phyloP scores from a whole-genome alignment of 345 rosid genomes.

The Nasturtium officinale region DNA sequence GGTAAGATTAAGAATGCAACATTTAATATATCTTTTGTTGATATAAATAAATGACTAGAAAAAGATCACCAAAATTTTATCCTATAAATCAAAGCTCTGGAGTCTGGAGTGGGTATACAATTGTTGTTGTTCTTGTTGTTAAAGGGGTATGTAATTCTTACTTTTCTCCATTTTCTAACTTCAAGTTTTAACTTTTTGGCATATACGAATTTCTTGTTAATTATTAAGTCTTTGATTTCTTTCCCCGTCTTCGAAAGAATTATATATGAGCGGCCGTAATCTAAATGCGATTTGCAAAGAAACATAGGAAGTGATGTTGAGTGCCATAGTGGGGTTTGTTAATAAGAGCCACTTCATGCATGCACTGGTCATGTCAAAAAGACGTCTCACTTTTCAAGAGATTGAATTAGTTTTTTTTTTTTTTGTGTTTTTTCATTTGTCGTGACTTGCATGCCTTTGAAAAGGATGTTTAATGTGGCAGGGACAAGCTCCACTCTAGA shows the following conservation, averaged over 20 bases:
- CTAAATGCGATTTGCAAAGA: constrained; percentile 16
- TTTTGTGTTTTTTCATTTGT: constrained; percentile 24
- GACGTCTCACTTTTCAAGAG: constrained; percentile 30
- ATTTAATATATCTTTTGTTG: neutral
- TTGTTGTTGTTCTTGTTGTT: no score
- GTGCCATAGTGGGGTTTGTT: constrained; percentile 28
- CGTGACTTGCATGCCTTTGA: constrained; percentile 43
- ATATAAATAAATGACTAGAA: neutral
- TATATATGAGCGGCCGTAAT: constrained; percentile 9
- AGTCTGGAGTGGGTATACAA: neutral
- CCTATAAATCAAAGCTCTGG: neutral
- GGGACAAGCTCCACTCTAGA: constrained; percentile 38
- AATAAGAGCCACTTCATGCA: constrained; percentile 26
- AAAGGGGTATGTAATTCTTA: neutral
- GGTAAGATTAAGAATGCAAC: neutral
- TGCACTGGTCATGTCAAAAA: constrained; percentile 34
- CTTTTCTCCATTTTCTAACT: neutral
- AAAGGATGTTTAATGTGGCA: constrained; percentile 15
- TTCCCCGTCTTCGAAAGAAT: neutral
- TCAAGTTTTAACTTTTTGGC: neutral
- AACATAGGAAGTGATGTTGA: constrained; percentile 35
- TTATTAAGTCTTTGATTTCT: constrained; percentile 1
- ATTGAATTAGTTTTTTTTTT: neutral
- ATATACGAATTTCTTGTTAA: constrained; percentile 5
- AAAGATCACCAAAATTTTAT: neutral